phyloP scores from a whole-genome alignment of 148 eudicot species.

The Dianthus caryophyllus region DNA sequence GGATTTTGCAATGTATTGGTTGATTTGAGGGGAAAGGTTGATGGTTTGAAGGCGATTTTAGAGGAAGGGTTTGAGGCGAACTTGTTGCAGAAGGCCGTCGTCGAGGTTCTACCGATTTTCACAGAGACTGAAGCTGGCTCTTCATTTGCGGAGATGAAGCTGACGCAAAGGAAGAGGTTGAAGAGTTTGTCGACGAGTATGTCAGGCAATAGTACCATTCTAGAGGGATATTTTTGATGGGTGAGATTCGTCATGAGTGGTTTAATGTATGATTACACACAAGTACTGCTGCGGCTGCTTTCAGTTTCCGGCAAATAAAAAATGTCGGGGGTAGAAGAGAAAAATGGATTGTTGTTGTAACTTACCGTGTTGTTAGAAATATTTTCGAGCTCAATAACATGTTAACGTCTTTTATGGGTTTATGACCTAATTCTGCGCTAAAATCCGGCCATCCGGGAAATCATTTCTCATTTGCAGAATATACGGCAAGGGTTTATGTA shows the following conservation, averaged over 20 bases:
- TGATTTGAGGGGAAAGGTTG: conserved; percentile 53
- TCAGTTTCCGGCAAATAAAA: neutral
- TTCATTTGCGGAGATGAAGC: conserved; percentile 25
- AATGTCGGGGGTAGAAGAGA: neutral
- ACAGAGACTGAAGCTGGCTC: conserved; percentile 32
- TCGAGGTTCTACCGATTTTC: conserved; percentile 66
- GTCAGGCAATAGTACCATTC: conserved; percentile 43
- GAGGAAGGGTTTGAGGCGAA: conserved; percentile 48
- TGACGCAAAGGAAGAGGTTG: conserved; percentile 28
- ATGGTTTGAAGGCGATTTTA: conserved; percentile 57
- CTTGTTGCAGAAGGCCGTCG: conserved; percentile 64
- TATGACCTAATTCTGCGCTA: too few species aligned
- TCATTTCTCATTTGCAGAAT: neutral
- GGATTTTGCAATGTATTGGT: conserved; percentile 70
- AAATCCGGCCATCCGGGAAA: too few species aligned
- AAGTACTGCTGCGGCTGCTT: neutral
- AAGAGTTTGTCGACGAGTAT: conserved; percentile 43
- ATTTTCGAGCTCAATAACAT: neutral
- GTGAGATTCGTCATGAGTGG: neutral
- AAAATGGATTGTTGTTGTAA: neutral
- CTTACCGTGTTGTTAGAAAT: neutral
- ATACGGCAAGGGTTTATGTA: neutral
- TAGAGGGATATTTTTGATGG: conserved; percentile 70
- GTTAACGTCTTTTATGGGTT: neutral
- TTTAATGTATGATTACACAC: neutral